phyloP scores from a whole-genome alignment of 345 rosid genomes.

The Hibiscus mutabilis region DNA sequence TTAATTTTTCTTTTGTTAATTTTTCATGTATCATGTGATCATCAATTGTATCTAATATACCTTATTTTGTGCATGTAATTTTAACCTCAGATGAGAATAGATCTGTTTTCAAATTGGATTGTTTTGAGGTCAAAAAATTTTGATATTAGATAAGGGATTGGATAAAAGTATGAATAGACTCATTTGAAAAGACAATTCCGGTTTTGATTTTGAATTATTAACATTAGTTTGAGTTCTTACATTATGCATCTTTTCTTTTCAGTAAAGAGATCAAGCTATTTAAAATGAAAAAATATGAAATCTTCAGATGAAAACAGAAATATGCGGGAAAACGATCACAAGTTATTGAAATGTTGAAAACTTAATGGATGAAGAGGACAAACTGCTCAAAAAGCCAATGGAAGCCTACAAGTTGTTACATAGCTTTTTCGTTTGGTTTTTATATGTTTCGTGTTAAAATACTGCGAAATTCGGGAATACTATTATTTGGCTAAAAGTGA shows the following conservation, averaged over 20 bases:
- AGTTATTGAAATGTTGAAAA: no score
- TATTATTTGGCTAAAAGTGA: background rate
- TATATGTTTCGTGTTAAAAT: no score
- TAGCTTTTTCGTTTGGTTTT: no score
- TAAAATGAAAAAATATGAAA: no score
- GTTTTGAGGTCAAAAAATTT: background rate
- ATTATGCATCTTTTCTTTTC: no score
- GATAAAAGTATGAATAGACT: background rate
- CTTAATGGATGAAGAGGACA: background rate
- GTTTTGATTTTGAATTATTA: no score
- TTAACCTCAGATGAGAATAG: background rate
- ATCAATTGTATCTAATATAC: background rate
- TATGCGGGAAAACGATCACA: background rate
- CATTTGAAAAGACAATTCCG: background rate
- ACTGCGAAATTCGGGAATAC: no score
- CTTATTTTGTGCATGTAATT: background rate
- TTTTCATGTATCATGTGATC: background rate
- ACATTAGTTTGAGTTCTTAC: no score
- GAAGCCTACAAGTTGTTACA: background rate
- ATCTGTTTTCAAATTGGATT: no score
- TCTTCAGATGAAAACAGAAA: no score
- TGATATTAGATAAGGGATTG: background rate
- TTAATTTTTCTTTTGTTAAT: no score
- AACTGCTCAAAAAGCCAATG: background rate
- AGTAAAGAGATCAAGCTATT: no score